A percentile compares a stretch with the other conserved stretches of the same genome.
Evolutionary conservation across 805 yeast genomes (phyloP).

Genomic region (Zygosaccharomyces gambellarensis): DNA sequence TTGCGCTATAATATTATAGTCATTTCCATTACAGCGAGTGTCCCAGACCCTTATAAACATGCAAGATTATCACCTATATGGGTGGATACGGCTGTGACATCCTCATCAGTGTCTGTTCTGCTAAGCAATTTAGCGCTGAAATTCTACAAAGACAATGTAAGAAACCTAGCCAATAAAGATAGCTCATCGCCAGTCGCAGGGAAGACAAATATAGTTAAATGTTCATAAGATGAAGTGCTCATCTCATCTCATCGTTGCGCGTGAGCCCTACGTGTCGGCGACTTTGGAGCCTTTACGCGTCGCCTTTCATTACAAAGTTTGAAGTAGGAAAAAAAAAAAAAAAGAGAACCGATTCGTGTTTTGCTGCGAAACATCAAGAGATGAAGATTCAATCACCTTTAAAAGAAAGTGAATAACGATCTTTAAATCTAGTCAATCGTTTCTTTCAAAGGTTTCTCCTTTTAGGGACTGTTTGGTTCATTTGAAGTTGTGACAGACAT

Average conservation of each 20-base stretch:
- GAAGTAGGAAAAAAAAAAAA: slow-evolving; percentile 1
- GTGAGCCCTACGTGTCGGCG: not conserved
- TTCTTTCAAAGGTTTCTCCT: not conserved
- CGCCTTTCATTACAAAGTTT: not conserved
- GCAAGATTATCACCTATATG: slow-evolving; percentile 57
- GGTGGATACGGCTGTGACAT: slow-evolving; percentile 67
- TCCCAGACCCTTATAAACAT: slow-evolving; percentile 50
- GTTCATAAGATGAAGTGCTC: not conserved
- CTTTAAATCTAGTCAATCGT: not conserved
- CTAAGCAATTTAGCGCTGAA: slow-evolving; percentile 50
- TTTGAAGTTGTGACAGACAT: not conserved
- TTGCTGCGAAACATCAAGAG: slow-evolving; percentile 6
- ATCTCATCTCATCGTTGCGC: not conserved
- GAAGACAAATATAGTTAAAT: slow-evolving; percentile 3
- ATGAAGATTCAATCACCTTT: slow-evolving; percentile 2
- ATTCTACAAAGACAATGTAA: slow-evolving; percentile 33
- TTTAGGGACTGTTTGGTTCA: not conserved
- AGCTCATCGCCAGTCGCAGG: not conserved
- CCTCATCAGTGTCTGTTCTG: slow-evolving; percentile 54
- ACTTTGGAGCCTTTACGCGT: slow-evolving; percentile 1
- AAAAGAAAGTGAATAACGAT: not conserved
- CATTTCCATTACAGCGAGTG: slow-evolving; percentile 64
- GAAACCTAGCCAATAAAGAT: no score
- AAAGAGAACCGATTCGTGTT: slow-evolving; percentile 2
- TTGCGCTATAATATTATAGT: slow-evolving; percentile 53